Percentiles rank a stretch among this genome's conserved stretches.
phyloP scores from a whole-genome alignment of 2,329 filamentous ascomycete genomes.

The Akanthomyces lecanii region DNA sequence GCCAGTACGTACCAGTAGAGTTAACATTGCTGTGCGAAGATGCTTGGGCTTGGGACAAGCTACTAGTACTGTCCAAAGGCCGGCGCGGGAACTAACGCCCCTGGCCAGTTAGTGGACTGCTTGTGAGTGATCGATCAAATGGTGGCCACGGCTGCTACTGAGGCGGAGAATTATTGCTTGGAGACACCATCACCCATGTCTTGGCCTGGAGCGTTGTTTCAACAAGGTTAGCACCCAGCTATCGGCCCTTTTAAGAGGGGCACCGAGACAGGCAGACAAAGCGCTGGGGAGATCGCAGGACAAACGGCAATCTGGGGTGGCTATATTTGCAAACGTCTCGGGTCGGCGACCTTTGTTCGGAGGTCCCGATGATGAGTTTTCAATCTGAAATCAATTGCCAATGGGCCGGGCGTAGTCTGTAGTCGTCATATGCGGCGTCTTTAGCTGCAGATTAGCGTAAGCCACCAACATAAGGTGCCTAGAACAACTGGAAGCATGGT shows the following conservation, averaged over 20 bases:
- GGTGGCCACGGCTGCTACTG: not conserved
- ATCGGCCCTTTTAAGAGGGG: slow-evolving; percentile 2
- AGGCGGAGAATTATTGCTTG: not conserved
- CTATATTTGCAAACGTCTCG: not conserved
- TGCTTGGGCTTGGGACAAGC: too few species aligned
- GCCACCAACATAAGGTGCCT: not conserved
- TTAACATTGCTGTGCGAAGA: not conserved
- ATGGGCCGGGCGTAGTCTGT: not conserved
- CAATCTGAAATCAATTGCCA: not conserved
- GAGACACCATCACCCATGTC: not conserved
- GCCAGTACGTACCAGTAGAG: too few species aligned
- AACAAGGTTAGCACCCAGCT: not conserved
- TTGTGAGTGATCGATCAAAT: not conserved
- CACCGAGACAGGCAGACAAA: not conserved
- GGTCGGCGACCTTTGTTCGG: not conserved
- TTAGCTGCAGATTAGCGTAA: slow-evolving; percentile 8
- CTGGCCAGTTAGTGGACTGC: not conserved
- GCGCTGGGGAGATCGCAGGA: not conserved
- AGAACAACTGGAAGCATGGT: not conserved
- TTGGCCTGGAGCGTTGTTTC: not conserved
- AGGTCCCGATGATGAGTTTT: not conserved
- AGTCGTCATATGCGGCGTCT: not conserved
- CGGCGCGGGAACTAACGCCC: not conserved
- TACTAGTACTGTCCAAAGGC: too few species aligned
- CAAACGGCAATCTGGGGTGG: not conserved